A percentile compares a stretch with the other conserved stretches of the same genome.
Evolutionary conservation across 805 yeast genomes (phyloP).

Genomic region (Yarrowia alimentaria): DNA sequence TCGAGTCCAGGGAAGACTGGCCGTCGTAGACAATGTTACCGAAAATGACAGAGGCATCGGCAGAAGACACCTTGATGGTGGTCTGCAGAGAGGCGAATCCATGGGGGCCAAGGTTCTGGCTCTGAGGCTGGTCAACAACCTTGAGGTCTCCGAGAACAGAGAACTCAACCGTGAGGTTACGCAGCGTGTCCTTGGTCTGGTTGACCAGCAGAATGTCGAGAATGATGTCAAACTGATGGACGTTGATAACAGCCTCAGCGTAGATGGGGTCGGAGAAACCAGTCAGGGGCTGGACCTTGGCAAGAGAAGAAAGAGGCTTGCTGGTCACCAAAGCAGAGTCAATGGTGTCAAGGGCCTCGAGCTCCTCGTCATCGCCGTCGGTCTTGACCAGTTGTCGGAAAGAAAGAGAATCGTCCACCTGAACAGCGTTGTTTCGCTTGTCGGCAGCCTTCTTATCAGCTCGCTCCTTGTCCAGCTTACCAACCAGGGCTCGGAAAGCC

Average conservation of each 20-base stretch:
- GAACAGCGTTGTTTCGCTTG: conserved; percentile 62
- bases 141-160: conserved; percentile 95
- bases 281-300: conserved; percentile 88
- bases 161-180: conserved; percentile 89
- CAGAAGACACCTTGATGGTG: conserved; percentile 90
- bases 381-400: conserved; percentile 73
- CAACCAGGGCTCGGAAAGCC: conserved; percentile 74
- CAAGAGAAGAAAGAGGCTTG: conserved; percentile 51
- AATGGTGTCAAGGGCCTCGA: conserved; percentile 55
- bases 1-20: conserved; percentile 83
- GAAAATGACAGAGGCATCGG: conserved; percentile 96
- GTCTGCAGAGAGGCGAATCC: conserved; percentile 89
- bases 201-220: conserved; percentile 91
- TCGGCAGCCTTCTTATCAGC: conserved; percentile 56
- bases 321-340: conserved; percentile 51
- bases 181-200: conserved; percentile 82
- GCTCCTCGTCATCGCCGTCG: conserved; percentile 46
- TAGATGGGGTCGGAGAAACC: conserved; percentile 98
- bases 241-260: conserved; percentile 94
- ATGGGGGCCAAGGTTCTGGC: conserved; percentile 93
- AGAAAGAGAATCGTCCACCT: conserved; percentile 71
- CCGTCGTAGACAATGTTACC: conserved; percentile 98
- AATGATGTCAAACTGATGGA: conserved; percentile 95
- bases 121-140: conserved; percentile 85
- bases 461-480: conserved; percentile 56